Evolutionary conservation across 1,284 basidiomycete species (phyloP), one percentile per base, ranked within the genome.

Genomic region (Ganoderma resinaceum): DNA sequence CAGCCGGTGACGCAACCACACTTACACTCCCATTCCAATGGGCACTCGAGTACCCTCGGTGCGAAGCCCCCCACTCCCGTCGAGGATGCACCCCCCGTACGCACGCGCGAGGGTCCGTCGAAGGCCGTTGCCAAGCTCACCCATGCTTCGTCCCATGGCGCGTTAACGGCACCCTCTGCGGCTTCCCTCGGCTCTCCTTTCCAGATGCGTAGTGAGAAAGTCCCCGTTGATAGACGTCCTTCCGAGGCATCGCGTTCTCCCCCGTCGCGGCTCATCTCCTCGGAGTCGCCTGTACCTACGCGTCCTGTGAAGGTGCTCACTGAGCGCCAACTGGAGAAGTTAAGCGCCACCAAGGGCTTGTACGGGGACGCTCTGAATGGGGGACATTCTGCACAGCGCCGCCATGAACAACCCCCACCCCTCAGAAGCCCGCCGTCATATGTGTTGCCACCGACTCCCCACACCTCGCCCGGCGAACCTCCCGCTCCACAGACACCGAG

Each of bases 241-340:
- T 55, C 40, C 8, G 72, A 69, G 59, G 14, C 67, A 8, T 65
- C 66, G 12, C 67, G 66, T 35, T 66, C 70, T 16, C 66, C 70
- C 26, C 63, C 61, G 16, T 61, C 66, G 6, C 55, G 69, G 26
- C 68, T 73, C 67, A 71, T 72, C 62, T 65, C 74, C 61, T 65
- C 72, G 23, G 72, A 70, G 66, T 73, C 70, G 16, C 67, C 75
- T 23, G 72, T 63, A 26, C 70, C 62, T 33, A 69, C 65, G 2
- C 72, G 72, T 7, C 70, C 72, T 3, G 73, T 79, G 31, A 78
- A 78, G 69, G 40, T 69, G 20, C 72, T 78, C n/a, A 79, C 78
- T 3, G 77, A 77, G 63, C 75, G 75, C 33, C 78, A 79, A 69
- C 70, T 76, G 66, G 76, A 78, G 70, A 77, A 76, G 70, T 67